Percentiles rank a stretch among this genome's conserved stretches.
Conservation (phyloP, 2,329 filamentous ascomycete genomes). For the Claviceps sp. region DNA sequence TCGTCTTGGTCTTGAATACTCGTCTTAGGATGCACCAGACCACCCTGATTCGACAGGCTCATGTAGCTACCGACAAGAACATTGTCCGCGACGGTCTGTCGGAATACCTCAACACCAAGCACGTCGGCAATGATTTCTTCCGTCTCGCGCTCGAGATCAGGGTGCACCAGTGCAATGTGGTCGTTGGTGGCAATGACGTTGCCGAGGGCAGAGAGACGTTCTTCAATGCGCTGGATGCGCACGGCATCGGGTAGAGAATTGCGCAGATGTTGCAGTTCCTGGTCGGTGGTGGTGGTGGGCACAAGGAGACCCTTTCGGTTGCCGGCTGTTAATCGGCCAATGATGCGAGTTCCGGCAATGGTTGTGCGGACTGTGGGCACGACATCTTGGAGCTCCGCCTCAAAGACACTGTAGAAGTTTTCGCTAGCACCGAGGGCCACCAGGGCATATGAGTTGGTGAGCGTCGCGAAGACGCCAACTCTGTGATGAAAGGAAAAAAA, state of each 20-base stretch:
- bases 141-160: constrained; percentile 91
- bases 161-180: constrained; percentile 91
- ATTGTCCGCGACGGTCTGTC: constrained; percentile 93
- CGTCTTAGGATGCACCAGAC: constrained; percentile 94
- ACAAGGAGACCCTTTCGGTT: constrained; percentile 96
- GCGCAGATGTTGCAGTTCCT: constrained; percentile 93
- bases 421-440: constrained; percentile 90
- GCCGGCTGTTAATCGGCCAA: constrained; percentile 86
- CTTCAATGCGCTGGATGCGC: constrained; percentile 94
- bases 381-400: constrained; percentile 92
- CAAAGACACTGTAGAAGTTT: constrained; percentile 99
- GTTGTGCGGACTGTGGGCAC: constrained; percentile 95
- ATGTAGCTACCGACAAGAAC: constrained; percentile 95
- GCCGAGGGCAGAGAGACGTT: constrained; percentile 84
- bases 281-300: constrained; percentile 89
- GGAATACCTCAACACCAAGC: constrained; percentile 75
- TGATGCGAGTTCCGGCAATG: constrained; percentile 91
- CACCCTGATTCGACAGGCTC: constrained; percentile 88
- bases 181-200: constrained; percentile 97
- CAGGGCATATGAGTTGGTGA: constrained; percentile 94
- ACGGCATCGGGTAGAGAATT: constrained; percentile 87
- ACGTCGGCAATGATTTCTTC: constrained; percentile 98
- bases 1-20: constrained; percentile 97
- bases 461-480: constrained; percentile 90
- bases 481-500: constrained; percentile 29